Evolutionary conservation across 1,284 basidiomycete genomes (phyloP), one percentile per base, ranked within the genome.

Genomic region (Erythrobasidium hasegawianum): DNA sequence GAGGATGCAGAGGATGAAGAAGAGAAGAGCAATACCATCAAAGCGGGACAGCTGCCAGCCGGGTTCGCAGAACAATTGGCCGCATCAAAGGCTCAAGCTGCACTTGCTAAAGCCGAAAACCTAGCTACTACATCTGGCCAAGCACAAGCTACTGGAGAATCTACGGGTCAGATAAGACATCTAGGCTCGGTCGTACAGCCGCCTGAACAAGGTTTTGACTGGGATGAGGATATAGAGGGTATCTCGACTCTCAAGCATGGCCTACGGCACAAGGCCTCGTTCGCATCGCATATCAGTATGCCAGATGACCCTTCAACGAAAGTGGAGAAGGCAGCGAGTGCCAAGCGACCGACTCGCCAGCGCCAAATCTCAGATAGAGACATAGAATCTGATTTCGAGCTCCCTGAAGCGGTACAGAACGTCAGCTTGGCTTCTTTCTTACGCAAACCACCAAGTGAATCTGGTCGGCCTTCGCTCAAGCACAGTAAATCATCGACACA

Each of bases 401-500:
- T 91, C 26, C 89, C 89, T 40, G 82, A 82, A 52, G 85, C 49
- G 10, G 20, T 54, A 20, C 49, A 50, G n/a, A n/a, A 24, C 27
- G 38, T 67, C 49, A 50, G 20, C 40, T 39, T 66, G 14, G 14
- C 29, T 1, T 33, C 33, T 11, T 33, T 33, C 33, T 11, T 33
- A 5, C 33, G 11, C 5, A 33, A 33, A 5, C 14, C 45, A 57
- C 82, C 85, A 11, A 89, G 88, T 65, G n/a, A n/a, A n/a, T n/a
- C n/a, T n/a, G n/a, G n/a, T n/a, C n/a, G n/a, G n/a, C 87, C 89
- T 77, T 89, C 87, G 87, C 86, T 86, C 39, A 87, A 89, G 86
- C 84, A 76, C 87, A 89, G 73, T 84, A 87, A 60, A 1, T 88
- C 88, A 11, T 89, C 88, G 18, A 72, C 72, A 2, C 86, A 87